These are phyloP conservation scores for Sporobolomyces pararoseus DNA, from an alignment of 768 basidiomycete genomes.

Conservation along the genomic window DNA sequence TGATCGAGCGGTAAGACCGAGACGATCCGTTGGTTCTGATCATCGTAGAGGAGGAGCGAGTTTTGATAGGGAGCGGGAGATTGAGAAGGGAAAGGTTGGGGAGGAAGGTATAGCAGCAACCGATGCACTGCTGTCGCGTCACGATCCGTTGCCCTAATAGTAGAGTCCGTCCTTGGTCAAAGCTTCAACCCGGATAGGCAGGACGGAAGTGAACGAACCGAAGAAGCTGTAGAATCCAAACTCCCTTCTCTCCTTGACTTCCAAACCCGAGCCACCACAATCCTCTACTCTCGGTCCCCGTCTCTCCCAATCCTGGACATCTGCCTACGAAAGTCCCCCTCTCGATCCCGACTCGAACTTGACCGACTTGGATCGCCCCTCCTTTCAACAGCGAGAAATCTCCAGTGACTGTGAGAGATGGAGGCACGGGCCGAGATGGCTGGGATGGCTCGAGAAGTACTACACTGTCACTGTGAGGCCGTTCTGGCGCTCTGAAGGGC, in stretches of 20 bases:
- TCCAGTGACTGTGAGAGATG: neutral
- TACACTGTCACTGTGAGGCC: no score
- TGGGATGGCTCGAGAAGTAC: no score
- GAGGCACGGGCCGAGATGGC: no score
- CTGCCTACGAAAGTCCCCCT: neutral
- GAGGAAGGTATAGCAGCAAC: slow-evolving; percentile 6
- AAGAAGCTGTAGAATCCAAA: neutral
- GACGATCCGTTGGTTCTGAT: neutral
- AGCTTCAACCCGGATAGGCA: no score
- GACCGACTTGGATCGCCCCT: slow-evolving; percentile 10
- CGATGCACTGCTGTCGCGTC: slow-evolving; percentile 9
- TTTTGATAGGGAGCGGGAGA: neutral
- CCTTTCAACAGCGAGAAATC: neutral
- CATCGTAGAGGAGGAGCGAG: slow-evolving; percentile 16
- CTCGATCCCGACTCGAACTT: neutral
- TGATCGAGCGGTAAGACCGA: slow-evolving; percentile 10
- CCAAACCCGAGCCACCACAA: neutral
- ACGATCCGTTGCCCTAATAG: slow-evolving; percentile 14
- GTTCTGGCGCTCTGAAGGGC: no score
- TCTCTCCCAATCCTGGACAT: neutral
- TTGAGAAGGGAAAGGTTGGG: neutral
- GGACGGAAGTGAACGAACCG: neutral
- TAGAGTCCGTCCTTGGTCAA: neutral
- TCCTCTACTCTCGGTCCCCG: neutral
- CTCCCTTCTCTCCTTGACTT: neutral